These are phyloP conservation scores for Protomyces inouyei DNA, from an alignment of 1,139 yeast genomes.

Conservation along the genomic window DNA sequence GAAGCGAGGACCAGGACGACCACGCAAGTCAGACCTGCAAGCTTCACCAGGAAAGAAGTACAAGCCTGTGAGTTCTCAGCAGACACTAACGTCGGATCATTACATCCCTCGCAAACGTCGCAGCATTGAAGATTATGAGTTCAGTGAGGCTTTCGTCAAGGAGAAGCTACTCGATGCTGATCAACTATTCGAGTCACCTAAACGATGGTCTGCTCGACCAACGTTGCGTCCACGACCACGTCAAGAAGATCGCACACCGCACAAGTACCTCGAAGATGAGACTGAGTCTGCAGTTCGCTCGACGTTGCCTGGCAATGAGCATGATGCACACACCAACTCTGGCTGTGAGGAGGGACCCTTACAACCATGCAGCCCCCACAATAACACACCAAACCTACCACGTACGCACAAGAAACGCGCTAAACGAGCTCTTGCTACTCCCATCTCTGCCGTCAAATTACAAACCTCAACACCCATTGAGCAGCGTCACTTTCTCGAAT, in stretches of 20 bases:
- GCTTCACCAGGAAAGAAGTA: no score
- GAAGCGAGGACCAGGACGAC: neutral
- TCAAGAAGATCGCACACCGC: neutral
- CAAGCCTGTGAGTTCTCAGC: no score
- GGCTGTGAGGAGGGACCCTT: neutral
- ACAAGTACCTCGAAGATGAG: neutral
- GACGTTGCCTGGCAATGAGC: neutral
- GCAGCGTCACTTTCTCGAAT: neutral
- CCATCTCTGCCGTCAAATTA: neutral
- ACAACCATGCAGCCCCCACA: neutral
- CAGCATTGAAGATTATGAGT: slow-evolving; percentile 10
- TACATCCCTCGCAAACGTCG: slow-evolving; percentile 5
- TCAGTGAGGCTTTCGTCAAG: slow-evolving; percentile 2
- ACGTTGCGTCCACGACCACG: neutral
- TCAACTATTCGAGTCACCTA: neutral
- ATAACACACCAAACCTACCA: neutral
- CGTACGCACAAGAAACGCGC: neutral
- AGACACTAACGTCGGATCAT: neutral
- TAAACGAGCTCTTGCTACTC: no score
- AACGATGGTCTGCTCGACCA: neutral
- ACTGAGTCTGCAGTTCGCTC: neutral
- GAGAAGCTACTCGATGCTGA: neutral
- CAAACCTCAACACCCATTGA: neutral
- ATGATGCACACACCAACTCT: neutral
- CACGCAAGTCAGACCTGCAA: neutral